Base-by-base conservation (phyloP, 257 asterid species). In the Jasminum sambac region DNA sequence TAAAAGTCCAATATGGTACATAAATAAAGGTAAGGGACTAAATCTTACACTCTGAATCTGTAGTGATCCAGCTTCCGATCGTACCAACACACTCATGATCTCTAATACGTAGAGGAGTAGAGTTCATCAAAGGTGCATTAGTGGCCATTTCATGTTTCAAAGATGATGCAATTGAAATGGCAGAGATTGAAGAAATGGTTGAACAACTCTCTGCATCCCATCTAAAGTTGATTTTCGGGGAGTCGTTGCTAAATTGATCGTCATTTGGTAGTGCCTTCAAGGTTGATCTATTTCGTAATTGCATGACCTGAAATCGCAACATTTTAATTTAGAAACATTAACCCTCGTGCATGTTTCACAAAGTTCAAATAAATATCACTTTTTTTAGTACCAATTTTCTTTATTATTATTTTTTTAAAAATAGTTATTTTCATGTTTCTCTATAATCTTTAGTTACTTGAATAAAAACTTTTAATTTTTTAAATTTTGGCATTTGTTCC, bases 201-300 rank as follows among this genome's bases (percentile, higher is more conserved):
- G 86, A 78, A 73, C 77, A 80, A 61, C 79, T 80, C 37, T 82
- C 85, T 50, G 73, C n/a, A 8, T 82, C 84, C 84, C 83, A 85
- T 77, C 87, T 78, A 38, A 79, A 77, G 43, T 86, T 85, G 23
- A 85, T 83, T 39, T 85, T 85, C 4, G 90, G 88, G 39, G 88
- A 83, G 34, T 72, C 90, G 26, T 76, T 72, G 70, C 82, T 75
- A 0, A 81, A 37, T 65, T 83, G 76, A 68, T 81, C 79, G 23
- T 81, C 81, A 37, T 74, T 76, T 17, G 71, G 71, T 9, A 72
- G 79, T 43, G 79, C 39, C 69, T 74, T 80, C 46, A 74, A 50
- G 1, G 65, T 55, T 13, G 82, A 39, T 46, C 48, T 77, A 64
- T 73, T 63, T 64, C 76, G 4, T 9, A 75, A 67, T 0, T 72